These are phyloP conservation scores for Brassica nigra DNA, from an alignment of 345 rosid species.

Conservation along the genomic window DNA sequence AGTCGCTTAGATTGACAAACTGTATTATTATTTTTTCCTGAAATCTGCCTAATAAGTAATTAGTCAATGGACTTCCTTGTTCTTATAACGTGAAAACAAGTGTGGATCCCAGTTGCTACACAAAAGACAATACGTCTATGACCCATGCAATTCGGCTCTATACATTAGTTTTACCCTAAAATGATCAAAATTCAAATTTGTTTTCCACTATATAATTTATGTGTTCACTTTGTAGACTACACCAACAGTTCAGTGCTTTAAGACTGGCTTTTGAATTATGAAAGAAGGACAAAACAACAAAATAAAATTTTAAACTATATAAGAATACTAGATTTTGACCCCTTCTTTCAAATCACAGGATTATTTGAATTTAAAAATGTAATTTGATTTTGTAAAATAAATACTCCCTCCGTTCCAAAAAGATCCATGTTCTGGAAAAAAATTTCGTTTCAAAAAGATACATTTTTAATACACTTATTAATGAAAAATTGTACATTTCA, in stretches of 20 bases:
- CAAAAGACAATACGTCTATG: slow-evolving; percentile 29
- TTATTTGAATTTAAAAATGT: too few species aligned
- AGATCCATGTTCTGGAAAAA: too few species aligned
- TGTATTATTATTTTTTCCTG: background rate
- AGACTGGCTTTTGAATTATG: background rate
- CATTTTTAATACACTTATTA: too few species aligned
- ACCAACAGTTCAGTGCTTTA: slow-evolving; percentile 1
- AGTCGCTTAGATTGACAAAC: background rate
- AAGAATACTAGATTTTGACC: background rate
- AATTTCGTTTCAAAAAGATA: too few species aligned
- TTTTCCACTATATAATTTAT: background rate
- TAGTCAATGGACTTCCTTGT: slow-evolving; percentile 7
- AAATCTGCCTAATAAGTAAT: slow-evolving; percentile 2
- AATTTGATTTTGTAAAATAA: too few species aligned
- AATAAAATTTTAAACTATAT: background rate
- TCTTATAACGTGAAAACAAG: slow-evolving; percentile 20
- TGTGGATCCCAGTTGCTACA: slow-evolving; percentile 33
- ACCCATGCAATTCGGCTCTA: slow-evolving; percentile 23
- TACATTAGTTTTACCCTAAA: slow-evolving; percentile 14
- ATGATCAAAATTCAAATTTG: background rate
- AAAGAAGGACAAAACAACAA: background rate
- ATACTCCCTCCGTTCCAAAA: too few species aligned
- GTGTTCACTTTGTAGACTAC: background rate
- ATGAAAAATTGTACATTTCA: too few species aligned
- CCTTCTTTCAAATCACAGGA: too few species aligned